Conservation (phyloP, 2,329 filamentous ascomycete species). For the Alternaria rosae region DNA sequence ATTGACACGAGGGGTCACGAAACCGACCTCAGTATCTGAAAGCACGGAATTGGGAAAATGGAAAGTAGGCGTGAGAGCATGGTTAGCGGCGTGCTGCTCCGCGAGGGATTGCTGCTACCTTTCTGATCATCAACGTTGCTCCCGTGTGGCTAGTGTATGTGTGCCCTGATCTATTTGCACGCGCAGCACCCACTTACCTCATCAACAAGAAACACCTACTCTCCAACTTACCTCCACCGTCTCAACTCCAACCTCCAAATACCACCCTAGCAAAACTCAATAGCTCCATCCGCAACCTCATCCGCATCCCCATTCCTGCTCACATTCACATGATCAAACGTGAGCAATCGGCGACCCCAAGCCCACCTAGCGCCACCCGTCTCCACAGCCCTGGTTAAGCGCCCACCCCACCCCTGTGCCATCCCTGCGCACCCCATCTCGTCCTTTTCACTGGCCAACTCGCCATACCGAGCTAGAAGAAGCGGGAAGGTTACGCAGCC, state of each 20-base stretch:
- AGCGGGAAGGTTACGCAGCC: slow-evolving; percentile 36
- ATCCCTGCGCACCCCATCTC: slow-evolving; percentile 4
- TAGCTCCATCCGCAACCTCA: slow-evolving; percentile 2
- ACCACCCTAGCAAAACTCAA: not conserved
- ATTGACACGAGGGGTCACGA: not conserved
- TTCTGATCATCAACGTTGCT: not conserved
- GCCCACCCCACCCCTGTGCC: slow-evolving; percentile 21
- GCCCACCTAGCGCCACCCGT: slow-evolving; percentile 13
- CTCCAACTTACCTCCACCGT: not conserved
- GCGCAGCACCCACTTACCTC: not conserved
- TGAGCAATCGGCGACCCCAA: not conserved
- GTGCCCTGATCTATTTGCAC: not conserved
- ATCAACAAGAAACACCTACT: not conserved
- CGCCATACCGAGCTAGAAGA: not conserved
- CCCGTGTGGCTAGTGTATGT: not conserved
- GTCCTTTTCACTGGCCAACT: slow-evolving; percentile 26
- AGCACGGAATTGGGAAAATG: not conserved
- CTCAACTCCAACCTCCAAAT: not conserved
- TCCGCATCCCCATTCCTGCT: slow-evolving; percentile 1
- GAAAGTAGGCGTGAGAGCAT: not conserved
- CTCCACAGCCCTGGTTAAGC: slow-evolving; percentile 23
- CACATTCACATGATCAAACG: slow-evolving; percentile 5
- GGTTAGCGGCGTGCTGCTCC: not conserved
- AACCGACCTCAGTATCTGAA: not conserved
- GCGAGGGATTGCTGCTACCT: not conserved